Base-by-base conservation (phyloP, 2,329 filamentous ascomycete species). In the Penicillium sp. region DNA sequence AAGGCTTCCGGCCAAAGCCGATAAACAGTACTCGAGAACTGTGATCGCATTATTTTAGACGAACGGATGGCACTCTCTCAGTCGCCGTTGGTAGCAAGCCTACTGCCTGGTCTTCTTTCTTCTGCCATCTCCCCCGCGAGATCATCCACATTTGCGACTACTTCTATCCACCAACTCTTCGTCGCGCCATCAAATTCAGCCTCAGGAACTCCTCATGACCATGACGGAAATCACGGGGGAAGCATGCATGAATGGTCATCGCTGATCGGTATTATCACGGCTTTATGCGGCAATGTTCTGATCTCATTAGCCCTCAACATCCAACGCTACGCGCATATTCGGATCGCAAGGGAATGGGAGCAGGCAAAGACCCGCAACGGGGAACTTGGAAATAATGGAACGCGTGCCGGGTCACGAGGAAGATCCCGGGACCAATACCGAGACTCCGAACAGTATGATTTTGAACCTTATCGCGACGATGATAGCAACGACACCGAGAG, bases 301-400 rank as follows among this genome's bases (percentile, higher is more conserved):
- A 97, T 99, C 63, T 96, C 93, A 0, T 86, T 99, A 60, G 94
- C 94, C 12, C 84, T 99, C 58, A 99, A 99, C 70, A 93, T 95
- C 47, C 94, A 99, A 75, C 86, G 94, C 62, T 97, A 97, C 72
- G 93, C 94, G 33, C 94, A 99, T 70, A 90, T 94, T 55, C 84
- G 88, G 54, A 82, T 99, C 59, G 86, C 90, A 59, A 82, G 87
- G 64, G 86, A 92, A 71, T 85, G 82, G 63, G 80, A 82, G 43
- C 81, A 83, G 59, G 77, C 81, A 43, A 81, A 82, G 49, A 78
- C 81, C 58, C 80, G 79, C 44, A 83, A 84, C 67, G 82, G 80
- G 3, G 75, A 79, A 14, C 65, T 76, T 36, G 69, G 55, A 22
- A 59, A 25, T 2, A 40, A 63, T 16, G 51, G 57, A 17, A 48